Evolutionary conservation across 2,329 filamentous ascomycete species (phyloP).

Genomic region (Lachnellula hyalina): DNA sequence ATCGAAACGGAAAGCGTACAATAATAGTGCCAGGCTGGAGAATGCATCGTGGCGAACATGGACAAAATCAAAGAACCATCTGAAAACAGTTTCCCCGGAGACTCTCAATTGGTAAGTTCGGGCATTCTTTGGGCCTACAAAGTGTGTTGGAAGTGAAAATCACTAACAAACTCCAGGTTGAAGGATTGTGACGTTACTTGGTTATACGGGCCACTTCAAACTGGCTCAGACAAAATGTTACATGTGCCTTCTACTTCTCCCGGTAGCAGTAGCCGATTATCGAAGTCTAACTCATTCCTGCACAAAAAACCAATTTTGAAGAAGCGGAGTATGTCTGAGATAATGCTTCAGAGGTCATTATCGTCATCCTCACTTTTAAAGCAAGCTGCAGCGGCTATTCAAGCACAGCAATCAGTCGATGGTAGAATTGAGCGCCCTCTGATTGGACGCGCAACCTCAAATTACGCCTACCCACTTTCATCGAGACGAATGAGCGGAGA

Average conservation of each 20-base stretch:
- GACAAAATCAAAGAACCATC: slow-evolving; percentile 84
- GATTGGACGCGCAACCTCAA: slow-evolving; percentile 60
- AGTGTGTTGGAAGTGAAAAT: not conserved
- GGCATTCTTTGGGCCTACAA: not conserved
- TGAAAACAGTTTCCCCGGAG: slow-evolving; percentile 85
- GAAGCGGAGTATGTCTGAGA: slow-evolving; percentile 92
- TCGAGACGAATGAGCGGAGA: slow-evolving; percentile 56
- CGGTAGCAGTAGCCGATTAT: slow-evolving; percentile 48
- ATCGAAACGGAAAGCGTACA: slow-evolving; percentile 70
- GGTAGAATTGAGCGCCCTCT: slow-evolving; percentile 45
- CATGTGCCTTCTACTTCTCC: slow-evolving; percentile 38
- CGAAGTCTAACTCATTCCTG: slow-evolving; percentile 55
- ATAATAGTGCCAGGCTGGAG: slow-evolving; percentile 76
- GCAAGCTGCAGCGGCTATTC: slow-evolving; percentile 42
- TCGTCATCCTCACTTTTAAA: slow-evolving; percentile 86
- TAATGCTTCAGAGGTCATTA: slow-evolving; percentile 85
- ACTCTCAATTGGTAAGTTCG: slow-evolving; percentile 79
- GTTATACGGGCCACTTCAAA: slow-evolving; percentile 90
- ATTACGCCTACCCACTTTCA: slow-evolving; percentile 62
- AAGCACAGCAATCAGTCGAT: slow-evolving; percentile 39
- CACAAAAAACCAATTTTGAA: slow-evolving; percentile 77
- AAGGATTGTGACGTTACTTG: slow-evolving; percentile 98
- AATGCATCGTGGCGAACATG: slow-evolving; percentile 97
- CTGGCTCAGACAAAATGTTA: slow-evolving; percentile 54
- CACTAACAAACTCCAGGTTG: slow-evolving; percentile 55